Evolutionary conservation across 1,284 basidiomycete species (phyloP).

Genomic region (Ceratobasidium sp.): DNA sequence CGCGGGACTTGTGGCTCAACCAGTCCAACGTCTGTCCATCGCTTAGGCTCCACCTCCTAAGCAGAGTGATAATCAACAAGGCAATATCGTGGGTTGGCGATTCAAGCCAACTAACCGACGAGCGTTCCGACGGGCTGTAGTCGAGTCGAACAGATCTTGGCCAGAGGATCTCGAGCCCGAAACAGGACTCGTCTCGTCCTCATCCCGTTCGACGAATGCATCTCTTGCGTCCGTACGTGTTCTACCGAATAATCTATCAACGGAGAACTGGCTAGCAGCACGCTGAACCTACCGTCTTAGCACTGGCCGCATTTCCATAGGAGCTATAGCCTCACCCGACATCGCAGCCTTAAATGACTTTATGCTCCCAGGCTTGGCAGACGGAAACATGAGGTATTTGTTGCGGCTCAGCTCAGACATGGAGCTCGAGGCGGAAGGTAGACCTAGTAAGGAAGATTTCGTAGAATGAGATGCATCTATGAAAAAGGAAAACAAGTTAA

Average conservation of each 20-base stretch:
- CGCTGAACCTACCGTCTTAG: conserved; percentile 19
- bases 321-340: neutral
- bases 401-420: conserved; percentile 26
- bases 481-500: neutral
- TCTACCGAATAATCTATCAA: neutral
- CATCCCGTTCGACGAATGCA: conserved; percentile 24
- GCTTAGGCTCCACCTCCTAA: conserved; percentile 43
- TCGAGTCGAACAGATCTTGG: neutral
- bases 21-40: conserved; percentile 30
- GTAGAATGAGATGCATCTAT: conserved; percentile 16
- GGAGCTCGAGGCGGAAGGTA: conserved; percentile 35
- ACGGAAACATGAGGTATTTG: conserved; percentile 16
- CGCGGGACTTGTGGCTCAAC: neutral
- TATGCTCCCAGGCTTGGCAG: conserved; percentile 21
- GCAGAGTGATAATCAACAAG: neutral
- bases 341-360: conserved; percentile 33
- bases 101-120: neutral
- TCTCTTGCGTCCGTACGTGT: conserved; percentile 31
- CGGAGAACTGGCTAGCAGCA: neutral
- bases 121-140: neutral
- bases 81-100: neutral
- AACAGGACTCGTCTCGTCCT: conserved; percentile 21
- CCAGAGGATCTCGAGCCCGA: neutral
- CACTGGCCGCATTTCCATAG: conserved; percentile 10
- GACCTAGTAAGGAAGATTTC: conserved; percentile 15